These are phyloP conservation scores for Candida sanyaensis DNA, from an alignment of 1,139 yeast species.

Conservation along the genomic window DNA sequence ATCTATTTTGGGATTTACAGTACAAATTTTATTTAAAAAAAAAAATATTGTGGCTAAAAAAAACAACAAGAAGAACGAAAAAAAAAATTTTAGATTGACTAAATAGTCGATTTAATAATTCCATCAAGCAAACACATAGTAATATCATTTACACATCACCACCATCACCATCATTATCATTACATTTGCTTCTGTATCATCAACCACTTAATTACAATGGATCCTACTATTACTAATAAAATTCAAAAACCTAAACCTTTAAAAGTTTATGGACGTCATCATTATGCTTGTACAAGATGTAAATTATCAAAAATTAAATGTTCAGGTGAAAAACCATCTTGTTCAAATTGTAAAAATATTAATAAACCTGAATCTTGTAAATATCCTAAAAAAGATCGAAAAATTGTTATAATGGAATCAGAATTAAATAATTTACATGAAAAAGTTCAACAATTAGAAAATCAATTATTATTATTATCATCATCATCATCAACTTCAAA, in stretches of 20 bases:
- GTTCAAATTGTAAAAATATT: conserved; percentile 39
- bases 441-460: conserved; percentile 26
- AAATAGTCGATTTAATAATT: too few relatives aligned
- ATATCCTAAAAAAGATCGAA: conserved; percentile 52
- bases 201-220: too few relatives aligned
- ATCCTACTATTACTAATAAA: not conserved
- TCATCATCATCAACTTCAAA: not conserved
- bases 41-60: too few relatives aligned
- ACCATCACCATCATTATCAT: too few relatives aligned
- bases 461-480: not conserved
- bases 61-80: too few relatives aligned
- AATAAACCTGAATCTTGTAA: conserved; percentile 39
- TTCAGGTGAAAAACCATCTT: conserved; percentile 48
- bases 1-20: too few relatives aligned
- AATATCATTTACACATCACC: too few relatives aligned
- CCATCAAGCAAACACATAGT: too few relatives aligned
- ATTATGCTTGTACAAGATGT: conserved; percentile 45
- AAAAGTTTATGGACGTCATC: conserved; percentile 43
- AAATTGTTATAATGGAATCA: conserved; percentile 53
- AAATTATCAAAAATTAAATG: conserved; percentile 38
- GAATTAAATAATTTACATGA: conserved; percentile 47
- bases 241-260: conserved; percentile 35
- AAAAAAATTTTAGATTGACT: too few relatives aligned
- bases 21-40: too few relatives aligned
- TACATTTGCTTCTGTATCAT: too few relatives aligned